Evolutionary conservation across 108 stramenopile species (phyloP).

Genomic region (Cyclotella sp.): DNA sequence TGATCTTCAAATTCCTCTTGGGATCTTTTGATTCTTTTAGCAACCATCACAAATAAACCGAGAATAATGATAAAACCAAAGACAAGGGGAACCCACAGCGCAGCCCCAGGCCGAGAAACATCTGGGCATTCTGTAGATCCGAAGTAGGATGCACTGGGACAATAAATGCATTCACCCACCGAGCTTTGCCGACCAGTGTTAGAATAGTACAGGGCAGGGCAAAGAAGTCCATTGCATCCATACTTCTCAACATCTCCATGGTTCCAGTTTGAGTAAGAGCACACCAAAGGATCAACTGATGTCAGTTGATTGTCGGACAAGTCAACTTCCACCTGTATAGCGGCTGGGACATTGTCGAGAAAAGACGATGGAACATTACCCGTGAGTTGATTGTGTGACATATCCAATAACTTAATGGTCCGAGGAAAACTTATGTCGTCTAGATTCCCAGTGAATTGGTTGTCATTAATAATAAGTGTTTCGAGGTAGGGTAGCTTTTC

Average conservation of each 20-base stretch:
- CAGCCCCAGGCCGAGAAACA: neutral
- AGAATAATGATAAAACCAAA: neutral
- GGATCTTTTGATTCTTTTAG: neutral
- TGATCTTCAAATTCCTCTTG: neutral
- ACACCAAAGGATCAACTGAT: constrained; percentile 13
- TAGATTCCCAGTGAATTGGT: constrained; percentile 22
- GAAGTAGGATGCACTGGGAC: constrained; percentile 11
- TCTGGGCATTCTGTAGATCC: constrained; percentile 16
- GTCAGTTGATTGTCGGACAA: constrained; percentile 41
- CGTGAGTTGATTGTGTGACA: constrained; percentile 36
- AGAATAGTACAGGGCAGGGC: constrained; percentile 40
- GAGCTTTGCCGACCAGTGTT: constrained; percentile 34
- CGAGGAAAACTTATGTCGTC: constrained; percentile 31
- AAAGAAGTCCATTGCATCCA: constrained; percentile 46
- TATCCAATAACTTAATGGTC: constrained; percentile 23
- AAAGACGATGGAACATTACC: constrained; percentile 15
- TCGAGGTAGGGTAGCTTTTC: constrained; percentile 37
- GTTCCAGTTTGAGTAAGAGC: constrained; percentile 55
- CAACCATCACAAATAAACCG: constrained; percentile 1
- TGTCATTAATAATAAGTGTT: constrained; percentile 29
- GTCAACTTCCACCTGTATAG: constrained; percentile 24
- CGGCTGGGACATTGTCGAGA: constrained; percentile 22
- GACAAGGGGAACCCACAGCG: neutral
- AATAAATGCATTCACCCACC: constrained; percentile 3
- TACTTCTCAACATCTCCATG: constrained; percentile 54